Evolutionary conservation across 2,329 filamentous ascomycete genomes (phyloP).

Genomic region (Microcera coccophila): DNA sequence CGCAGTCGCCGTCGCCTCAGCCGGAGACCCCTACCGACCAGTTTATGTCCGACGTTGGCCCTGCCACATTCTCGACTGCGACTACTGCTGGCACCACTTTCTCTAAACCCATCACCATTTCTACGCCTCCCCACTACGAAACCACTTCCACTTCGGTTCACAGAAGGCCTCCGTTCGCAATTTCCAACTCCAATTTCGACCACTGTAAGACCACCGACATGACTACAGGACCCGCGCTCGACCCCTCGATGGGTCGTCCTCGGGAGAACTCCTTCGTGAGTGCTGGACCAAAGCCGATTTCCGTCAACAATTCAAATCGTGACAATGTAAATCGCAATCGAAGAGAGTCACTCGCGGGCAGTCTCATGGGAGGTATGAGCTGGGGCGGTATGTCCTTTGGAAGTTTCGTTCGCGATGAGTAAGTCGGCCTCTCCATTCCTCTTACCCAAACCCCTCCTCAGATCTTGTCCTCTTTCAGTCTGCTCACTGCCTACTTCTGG

Average conservation of each 20-base stretch:
- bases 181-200: conserved; percentile 24
- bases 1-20: conserved; percentile 36
- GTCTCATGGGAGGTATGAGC: conserved; percentile 79
- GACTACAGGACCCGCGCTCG: conserved; percentile 57
- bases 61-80: conserved; percentile 24
- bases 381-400: conserved; percentile 96
- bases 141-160: not conserved
- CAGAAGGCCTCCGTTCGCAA: conserved; percentile 19
- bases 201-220: conserved; percentile 36
- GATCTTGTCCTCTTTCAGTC: conserved; percentile 10
- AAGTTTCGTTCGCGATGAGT: conserved; percentile 98
- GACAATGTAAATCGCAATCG: conserved; percentile 55
- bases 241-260: conserved; percentile 53
- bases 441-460: not conserved
- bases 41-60: conserved; percentile 25
- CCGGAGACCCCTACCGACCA: conserved; percentile 31
- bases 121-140: conserved; percentile 12
- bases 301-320: conserved; percentile 61
- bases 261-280: conserved; percentile 64
- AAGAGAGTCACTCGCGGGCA: conserved; percentile 60
- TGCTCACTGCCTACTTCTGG: not conserved
- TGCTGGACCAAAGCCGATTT: conserved; percentile 63
- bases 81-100: conserved; percentile 23
- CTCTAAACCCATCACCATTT: conserved; percentile 35
- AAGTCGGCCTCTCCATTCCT: conserved; percentile 44